Base-by-base conservation (phyloP, 495 filamentous ascomycete species). In the Stereocaulon alpinum region DNA sequence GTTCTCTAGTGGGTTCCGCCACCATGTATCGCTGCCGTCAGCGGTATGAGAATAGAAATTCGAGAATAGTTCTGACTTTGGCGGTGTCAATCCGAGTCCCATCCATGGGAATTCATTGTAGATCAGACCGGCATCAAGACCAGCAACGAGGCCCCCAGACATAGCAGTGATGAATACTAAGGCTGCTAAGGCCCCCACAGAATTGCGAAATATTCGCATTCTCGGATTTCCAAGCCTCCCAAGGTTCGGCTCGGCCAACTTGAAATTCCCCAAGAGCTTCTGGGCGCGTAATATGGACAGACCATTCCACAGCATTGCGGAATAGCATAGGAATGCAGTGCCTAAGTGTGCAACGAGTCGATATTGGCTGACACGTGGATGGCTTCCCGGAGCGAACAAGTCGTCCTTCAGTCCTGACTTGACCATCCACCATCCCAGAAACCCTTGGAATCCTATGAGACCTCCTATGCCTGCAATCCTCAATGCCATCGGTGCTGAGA, bases 341-440 rank as follows among this genome's bases (percentile, higher is more conserved):
- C 87, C 89, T 1, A 98, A 76, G 68, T 98, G 93, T 3, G 90
- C 82, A 15, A 91, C 86, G 42, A 98, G 80, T 20, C 93, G 84
- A 73, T 97, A 97, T 73, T 98, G 93, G 68, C 83, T 88, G 34
- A 98, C 93, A 56, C 93, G 82, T 0, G 93, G 93, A 70, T 95
- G 89, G 56, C 82, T 85, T 7, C 92, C 94, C 1, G 88, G 86
- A 3, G 86, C 89, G 67, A 97, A 96, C 18, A 97, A 81, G 66
- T 97, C 91, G 69, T 98, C 93, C 64, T 89, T 89, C 58, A 98
- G 76, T 2, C 93, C 93, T 0, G 86, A 91, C 71, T 94, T 95
- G 64, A 98, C 93, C 93, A 98, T 98, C 89, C 92, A 98, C 93
- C 93, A 98, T 11, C 93, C 93, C 48, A 98, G 79, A 64, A 93